phyloP scores from a whole-genome alignment of 2,329 filamentous ascomycete species.

The Colletotrichum musicola region DNA sequence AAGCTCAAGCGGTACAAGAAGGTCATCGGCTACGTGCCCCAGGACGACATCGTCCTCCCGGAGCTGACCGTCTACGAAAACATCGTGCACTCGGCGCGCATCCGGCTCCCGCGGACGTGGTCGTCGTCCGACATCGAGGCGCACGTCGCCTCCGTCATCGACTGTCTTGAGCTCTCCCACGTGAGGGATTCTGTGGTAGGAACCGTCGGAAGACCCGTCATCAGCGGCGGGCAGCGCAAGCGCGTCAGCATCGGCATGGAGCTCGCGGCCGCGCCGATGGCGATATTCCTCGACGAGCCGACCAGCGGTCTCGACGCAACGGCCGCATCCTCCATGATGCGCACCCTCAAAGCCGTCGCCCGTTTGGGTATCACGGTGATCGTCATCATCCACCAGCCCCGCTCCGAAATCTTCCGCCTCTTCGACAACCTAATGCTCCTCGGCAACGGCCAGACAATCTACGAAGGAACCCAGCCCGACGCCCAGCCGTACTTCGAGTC shows the following conservation, averaged over 20 bases:
- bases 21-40: conserved; percentile 72
- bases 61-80: conserved; percentile 73
- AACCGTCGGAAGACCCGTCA: conserved; percentile 62
- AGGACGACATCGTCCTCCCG: conserved; percentile 71
- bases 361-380: conserved; percentile 69
- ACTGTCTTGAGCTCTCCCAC: conserved; percentile 65
- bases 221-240: conserved; percentile 70
- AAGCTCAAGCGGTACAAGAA: conserved; percentile 67
- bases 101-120: conserved; percentile 66
- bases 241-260: conserved; percentile 71
- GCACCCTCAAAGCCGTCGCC: conserved; percentile 65
- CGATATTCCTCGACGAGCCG: conserved; percentile 66
- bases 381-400: conserved; percentile 71
- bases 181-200: conserved; percentile 66
- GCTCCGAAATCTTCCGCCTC: conserved; percentile 68
- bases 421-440: conserved; percentile 69
- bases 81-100: conserved; percentile 69
- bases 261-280: conserved; percentile 68
- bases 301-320: conserved; percentile 68
- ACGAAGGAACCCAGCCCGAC: conserved; percentile 60
- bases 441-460: conserved; percentile 66
- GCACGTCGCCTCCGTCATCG: conserved; percentile 69
- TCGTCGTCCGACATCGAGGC: conserved; percentile 60
- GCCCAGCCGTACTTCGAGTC: conserved; percentile 64
- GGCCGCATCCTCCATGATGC: conserved; percentile 68